Base-by-base conservation (phyloP, 805 yeast species). In the Wickerhamiella australiensis region DNA sequence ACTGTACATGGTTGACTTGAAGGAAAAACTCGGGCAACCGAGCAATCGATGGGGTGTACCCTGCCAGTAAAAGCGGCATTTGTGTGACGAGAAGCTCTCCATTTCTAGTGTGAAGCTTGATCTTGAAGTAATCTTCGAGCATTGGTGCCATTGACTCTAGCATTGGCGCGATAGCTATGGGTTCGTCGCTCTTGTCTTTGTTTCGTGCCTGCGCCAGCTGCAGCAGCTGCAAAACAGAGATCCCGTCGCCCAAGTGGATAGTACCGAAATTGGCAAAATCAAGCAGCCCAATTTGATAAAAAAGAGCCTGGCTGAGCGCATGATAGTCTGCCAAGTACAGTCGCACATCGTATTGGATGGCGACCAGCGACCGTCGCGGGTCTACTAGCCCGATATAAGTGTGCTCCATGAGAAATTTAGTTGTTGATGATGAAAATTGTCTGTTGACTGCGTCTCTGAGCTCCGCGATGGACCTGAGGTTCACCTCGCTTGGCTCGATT, bases 301-400 rank as follows among this genome's bases (percentile, higher is more conserved):
- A 87, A 50, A 86, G 69, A 53, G 84, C 85, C 52, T 67, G 65
- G 25, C 80, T 69, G 0, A 85, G 61, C 0, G 83, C 72, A 0
- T 81, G 85, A 63, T 86, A 92, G 63, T 90, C 96, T 17, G 90
- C 78, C 21, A 92, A 65, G 60, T 75, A 82, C 12, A 92, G 68
- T 51, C 79, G 78, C 7, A 87, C 82, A 57, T 82, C 95, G 60
- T 79, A 75, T 61, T 92, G 98, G 41, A 90, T 70, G n/a, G 95
- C 82, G 12, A 83, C 80, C 18, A 90, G 67, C 41, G 96, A 68
- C 53, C 77, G 74, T 11, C 65, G 60, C 9, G 74, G 74, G 61
- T 90, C 97, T 1, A 85, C 88, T 2, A 90, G 66, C 0, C 98
- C 98, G 7, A 92, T 81, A 59, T 74, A 85, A 0, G 81, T 76